Evolutionary conservation across 2,329 filamentous ascomycete genomes (phyloP).

Genomic region (Penicillium sp.): DNA sequence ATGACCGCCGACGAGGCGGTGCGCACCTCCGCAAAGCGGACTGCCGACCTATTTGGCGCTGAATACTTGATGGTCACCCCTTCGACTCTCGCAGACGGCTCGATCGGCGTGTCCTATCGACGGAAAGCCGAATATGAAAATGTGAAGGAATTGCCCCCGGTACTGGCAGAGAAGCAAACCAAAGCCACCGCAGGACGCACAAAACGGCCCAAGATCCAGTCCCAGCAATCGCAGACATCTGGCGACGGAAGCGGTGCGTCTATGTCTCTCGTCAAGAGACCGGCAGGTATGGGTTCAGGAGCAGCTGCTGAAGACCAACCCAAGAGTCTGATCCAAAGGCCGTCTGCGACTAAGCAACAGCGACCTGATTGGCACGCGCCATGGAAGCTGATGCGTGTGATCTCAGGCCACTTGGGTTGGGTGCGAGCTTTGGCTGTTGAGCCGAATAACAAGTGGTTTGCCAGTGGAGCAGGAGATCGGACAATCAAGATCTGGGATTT

Average conservation of each 20-base stretch:
- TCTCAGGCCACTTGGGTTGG: constrained; percentile 95
- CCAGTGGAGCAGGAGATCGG: constrained; percentile 86
- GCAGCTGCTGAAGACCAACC: constrained; percentile 45
- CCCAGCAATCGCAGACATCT: constrained; percentile 47
- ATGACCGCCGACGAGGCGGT: constrained; percentile 36
- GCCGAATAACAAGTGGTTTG: constrained; percentile 96
- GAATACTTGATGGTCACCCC: constrained; percentile 44
- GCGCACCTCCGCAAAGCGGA: constrained; percentile 43
- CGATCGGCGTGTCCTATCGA: constrained; percentile 44
- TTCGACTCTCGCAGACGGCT: constrained; percentile 40
- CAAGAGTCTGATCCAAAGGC: constrained; percentile 58
- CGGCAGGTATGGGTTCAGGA: constrained; percentile 22
- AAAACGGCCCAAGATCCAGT: constrained; percentile 54
- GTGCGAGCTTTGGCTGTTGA: constrained; percentile 85
- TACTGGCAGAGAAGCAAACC: constrained; percentile 73
- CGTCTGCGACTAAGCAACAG: constrained; percentile 57
- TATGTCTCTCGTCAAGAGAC: constrained; percentile 51
- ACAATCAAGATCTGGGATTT: constrained; percentile 99
- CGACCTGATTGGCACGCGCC: constrained; percentile 95
- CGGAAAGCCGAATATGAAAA: constrained; percentile 65
- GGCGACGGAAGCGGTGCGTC: constrained; percentile 48
- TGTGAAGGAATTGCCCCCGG: constrained; percentile 70
- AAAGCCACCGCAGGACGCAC: constrained; percentile 57
- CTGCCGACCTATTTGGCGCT: constrained; percentile 45
- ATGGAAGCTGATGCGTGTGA: constrained; percentile 97